Conservation (phyloP, 2,329 filamentous ascomycete genomes). For the Paecilomyces dactylethromorphus region DNA sequence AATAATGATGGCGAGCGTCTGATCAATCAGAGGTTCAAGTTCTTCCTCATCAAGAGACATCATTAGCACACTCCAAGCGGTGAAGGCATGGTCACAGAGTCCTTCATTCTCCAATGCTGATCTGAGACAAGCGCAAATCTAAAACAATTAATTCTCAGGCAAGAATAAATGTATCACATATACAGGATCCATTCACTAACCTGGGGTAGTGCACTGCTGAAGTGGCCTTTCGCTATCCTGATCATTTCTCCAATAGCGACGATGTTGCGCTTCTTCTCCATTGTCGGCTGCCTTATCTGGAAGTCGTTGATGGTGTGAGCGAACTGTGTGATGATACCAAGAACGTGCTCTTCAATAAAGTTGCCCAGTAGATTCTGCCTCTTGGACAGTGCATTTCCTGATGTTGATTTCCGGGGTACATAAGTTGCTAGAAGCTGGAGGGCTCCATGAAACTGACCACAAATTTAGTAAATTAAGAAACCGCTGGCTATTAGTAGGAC, state of each 20-base stretch:
- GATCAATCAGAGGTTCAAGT: constrained; percentile 72
- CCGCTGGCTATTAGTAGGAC: neutral
- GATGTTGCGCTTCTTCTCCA: constrained; percentile 71
- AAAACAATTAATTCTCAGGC: constrained; percentile 8
- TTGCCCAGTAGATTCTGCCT: constrained; percentile 56
- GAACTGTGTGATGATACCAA: constrained; percentile 80
- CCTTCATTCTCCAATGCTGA: constrained; percentile 70
- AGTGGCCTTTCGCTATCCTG: constrained; percentile 62
- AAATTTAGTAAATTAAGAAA: constrained; percentile 11
- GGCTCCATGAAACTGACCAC: constrained; percentile 41
- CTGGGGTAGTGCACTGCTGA: constrained; percentile 78
- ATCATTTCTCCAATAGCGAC: constrained; percentile 86
- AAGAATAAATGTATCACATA: neutral
- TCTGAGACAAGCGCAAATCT: constrained; percentile 89
- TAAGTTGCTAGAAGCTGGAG: constrained; percentile 46
- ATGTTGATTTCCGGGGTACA: constrained; percentile 42
- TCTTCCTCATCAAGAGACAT: constrained; percentile 69
- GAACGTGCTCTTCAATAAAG: constrained; percentile 76
- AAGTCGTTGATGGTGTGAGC: constrained; percentile 71
- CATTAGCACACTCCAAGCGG: constrained; percentile 77
- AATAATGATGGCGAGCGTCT: constrained; percentile 80
- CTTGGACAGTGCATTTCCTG: constrained; percentile 39
- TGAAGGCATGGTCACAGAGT: constrained; percentile 72
- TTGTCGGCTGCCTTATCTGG: constrained; percentile 48
- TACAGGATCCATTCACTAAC: constrained; percentile 39